These are phyloP conservation scores for Solanum hybrid DNA, from an alignment of 305 asterid species.

Conservation along the genomic window DNA sequence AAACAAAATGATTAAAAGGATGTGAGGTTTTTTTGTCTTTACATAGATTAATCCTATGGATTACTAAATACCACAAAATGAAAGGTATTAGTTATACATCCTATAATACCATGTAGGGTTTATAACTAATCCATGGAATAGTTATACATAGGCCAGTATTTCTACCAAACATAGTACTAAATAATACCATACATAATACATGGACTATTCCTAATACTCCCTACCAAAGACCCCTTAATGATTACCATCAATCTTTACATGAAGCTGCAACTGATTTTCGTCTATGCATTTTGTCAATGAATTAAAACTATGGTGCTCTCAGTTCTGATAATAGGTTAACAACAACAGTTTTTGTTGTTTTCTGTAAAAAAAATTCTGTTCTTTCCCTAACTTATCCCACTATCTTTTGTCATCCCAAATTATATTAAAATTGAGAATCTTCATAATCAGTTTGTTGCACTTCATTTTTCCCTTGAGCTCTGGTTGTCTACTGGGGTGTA, in stretches of 20 bases:
- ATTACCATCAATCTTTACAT: not conserved
- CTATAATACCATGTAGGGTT: not conserved
- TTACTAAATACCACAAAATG: not conserved
- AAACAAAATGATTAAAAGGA: not conserved
- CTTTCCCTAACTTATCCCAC: not conserved
- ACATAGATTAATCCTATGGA: not conserved
- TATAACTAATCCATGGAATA: not conserved
- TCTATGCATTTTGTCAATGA: not conserved
- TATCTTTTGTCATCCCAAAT: not conserved
- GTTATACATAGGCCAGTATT: not conserved
- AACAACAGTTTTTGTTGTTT: not conserved
- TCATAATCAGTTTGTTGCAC: not conserved
- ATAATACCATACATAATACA: not conserved
- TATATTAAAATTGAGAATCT: not conserved
- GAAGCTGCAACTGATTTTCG: not conserved
- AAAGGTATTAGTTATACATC: not conserved
- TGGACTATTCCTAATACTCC: not conserved
- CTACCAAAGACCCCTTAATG: not conserved
- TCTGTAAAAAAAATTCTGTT: not conserved
- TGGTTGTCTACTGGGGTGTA: not conserved
- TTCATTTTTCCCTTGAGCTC: not conserved
- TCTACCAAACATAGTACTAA: not conserved
- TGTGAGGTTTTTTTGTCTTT: not conserved
- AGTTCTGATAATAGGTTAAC: not conserved
- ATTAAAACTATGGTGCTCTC: not conserved